phyloP scores from a whole-genome alignment of 495 filamentous ascomycete species.

The Xylaria longipes region DNA sequence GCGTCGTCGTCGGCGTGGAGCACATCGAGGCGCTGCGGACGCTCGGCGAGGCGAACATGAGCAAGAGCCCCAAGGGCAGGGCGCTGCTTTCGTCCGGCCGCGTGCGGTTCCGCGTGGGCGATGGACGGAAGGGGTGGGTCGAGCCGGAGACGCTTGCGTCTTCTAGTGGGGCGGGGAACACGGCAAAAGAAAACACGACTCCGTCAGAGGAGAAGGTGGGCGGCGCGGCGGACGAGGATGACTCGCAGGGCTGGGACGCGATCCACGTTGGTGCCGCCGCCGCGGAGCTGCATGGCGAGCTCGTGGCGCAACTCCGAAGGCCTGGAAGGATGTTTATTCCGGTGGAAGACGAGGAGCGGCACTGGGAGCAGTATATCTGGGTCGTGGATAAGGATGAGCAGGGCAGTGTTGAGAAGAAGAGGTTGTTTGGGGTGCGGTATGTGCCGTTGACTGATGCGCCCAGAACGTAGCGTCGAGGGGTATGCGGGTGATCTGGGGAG shows the following conservation, averaged over 20 bases:
- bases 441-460: constrained; percentile 88
- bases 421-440: constrained; percentile 84
- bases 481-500: neutral
- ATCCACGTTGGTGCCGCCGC: constrained; percentile 97
- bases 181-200: constrained; percentile 28
- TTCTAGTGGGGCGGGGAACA: constrained; percentile 30
- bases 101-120: constrained; percentile 77
- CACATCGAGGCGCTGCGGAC: constrained; percentile 83
- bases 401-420: constrained; percentile 76
- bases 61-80: constrained; percentile 69
- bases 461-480: neutral
- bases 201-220: constrained; percentile 22
- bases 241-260: constrained; percentile 72
- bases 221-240: constrained; percentile 43
- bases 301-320: constrained; percentile 78
- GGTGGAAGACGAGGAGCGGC: constrained; percentile 65
- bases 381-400: constrained; percentile 85
- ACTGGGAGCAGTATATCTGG: constrained; percentile 78
- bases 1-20: constrained; percentile 83
- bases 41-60: constrained; percentile 75
- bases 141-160: constrained; percentile 45
- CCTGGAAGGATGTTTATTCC: constrained; percentile 90
- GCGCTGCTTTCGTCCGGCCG: constrained; percentile 62
- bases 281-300: constrained; percentile 68
- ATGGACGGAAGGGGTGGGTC: constrained; percentile 80